Evolutionary conservation across 352 stramenopile genomes (phyloP), one percentile per base, ranked within the genome.

Genomic region (Lagenidium giganteum): DNA sequence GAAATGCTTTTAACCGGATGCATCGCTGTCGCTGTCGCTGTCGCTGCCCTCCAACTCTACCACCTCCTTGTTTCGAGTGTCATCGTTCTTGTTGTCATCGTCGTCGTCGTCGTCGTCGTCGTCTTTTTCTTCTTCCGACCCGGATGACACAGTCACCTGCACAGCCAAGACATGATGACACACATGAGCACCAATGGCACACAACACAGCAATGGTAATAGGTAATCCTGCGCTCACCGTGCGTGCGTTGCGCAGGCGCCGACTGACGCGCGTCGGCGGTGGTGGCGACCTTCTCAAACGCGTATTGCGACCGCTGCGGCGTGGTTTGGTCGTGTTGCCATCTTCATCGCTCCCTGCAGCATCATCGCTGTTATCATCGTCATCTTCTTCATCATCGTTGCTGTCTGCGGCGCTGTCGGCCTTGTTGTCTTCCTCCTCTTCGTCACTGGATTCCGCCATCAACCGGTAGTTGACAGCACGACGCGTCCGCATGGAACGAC

Each of bases 391-490:
- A 5, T 34, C 24, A 12, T 51, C 51, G 1, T 16, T 30, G 3
- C 51, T 35, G 12, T n/a, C 16, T 8, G 35, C 39, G 8, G 30
- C 24, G 2, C 43, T 20, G 9, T 42, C 35, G 1, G 67, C 62
- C n/a, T n/a, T n/a, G n/a, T n/a, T n/a, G 7, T 57, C 57, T 18
- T 66, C 53, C 0, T 68, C 57, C 14, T 70, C 61, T 17, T 68
- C 66, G 14, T 70, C 51, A 12, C 50, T 53, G 35, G 68, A 48
- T 24, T 49, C 48, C 40, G 49, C 37, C 1, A 71, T 62, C 18
- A 30, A 47, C 9, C 52, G 60, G 54, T 87, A 84, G 42, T 61
- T 83, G 8, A 87, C 66, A 8, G 69, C 55, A 17, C 51, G 55
- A 1, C 71, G 58, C 18, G 63, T 68, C 4, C 74, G 70, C 32